Evolutionary conservation across 2,329 filamentous ascomycete genomes (phyloP).

Genomic region (Drechslerella dactyloides): DNA sequence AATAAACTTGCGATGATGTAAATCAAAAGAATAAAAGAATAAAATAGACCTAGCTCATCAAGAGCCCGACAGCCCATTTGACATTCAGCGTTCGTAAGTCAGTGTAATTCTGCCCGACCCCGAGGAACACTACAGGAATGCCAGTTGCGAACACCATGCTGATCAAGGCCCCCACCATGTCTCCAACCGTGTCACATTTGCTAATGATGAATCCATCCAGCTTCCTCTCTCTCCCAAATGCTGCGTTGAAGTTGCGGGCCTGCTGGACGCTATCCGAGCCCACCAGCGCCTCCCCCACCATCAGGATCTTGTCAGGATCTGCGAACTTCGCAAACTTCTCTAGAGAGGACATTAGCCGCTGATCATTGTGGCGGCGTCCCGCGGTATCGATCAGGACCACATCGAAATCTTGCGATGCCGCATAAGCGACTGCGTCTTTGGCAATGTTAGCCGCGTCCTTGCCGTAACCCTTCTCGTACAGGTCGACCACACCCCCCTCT

Average conservation of each 20-base stretch:
- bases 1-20: too few species aligned
- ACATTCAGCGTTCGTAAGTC: constrained; percentile 55
- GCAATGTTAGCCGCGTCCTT: constrained; percentile 96
- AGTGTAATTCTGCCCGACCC: constrained; percentile 57
- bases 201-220: constrained; percentile 98
- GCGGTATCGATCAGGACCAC: constrained; percentile 98
- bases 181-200: constrained; percentile 98
- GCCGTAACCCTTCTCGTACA: constrained; percentile 97
- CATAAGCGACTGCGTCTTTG: constrained; percentile 86
- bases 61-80: constrained; percentile 54
- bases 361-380: constrained; percentile 91
- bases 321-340: constrained; percentile 98
- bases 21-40: too few species aligned
- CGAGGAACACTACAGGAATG: constrained; percentile 93
- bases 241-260: constrained; percentile 92
- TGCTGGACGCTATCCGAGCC: constrained; percentile 95
- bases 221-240: constrained; percentile 79
- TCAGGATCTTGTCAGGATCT: constrained; percentile 95
- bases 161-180: constrained; percentile 86
- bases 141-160: constrained; percentile 97
- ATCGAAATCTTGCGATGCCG: constrained; percentile 76
- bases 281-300: constrained; percentile 92
- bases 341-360: constrained; percentile 90
- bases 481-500: constrained; percentile 82
- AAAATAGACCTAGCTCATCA: constrained; percentile 52